Conservation (phyloP, 2,329 filamentous ascomycete species). For the Cadophora luteo-olivacea region DNA sequence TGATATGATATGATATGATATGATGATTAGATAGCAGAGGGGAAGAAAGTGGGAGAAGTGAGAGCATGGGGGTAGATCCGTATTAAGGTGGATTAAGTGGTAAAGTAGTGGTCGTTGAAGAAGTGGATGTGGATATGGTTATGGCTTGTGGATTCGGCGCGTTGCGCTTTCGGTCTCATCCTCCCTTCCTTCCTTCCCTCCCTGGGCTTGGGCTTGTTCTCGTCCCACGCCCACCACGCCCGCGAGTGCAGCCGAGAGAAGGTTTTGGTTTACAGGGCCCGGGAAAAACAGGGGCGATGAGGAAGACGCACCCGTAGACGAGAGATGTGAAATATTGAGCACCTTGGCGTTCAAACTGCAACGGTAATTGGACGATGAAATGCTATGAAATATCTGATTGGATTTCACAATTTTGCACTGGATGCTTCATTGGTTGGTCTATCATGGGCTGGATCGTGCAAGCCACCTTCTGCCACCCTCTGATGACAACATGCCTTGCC, state of each 20-base stretch:
- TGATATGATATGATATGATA: constrained; percentile 7
- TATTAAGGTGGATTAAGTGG: not conserved
- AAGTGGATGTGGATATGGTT: not conserved
- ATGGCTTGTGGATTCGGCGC: not conserved
- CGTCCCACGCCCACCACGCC: not conserved
- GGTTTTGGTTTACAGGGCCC: not conserved
- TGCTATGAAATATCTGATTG: not conserved
- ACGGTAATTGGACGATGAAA: not conserved
- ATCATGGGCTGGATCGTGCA: not conserved
- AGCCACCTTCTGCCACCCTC: not conserved
- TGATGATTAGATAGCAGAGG: not conserved
- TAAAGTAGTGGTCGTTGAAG: not conserved
- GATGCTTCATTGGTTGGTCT: not conserved
- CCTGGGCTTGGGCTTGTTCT: no score
- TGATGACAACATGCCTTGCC: not conserved
- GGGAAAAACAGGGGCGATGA: constrained; percentile 6
- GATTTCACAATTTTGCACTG: not conserved
- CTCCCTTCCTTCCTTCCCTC: no score
- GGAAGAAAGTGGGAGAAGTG: not conserved
- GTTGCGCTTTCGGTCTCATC: not conserved
- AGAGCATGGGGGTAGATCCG: not conserved
- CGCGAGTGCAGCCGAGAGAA: not conserved
- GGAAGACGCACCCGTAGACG: not conserved
- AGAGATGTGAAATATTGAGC: not conserved
- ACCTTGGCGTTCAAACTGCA: not conserved